Percentiles rank a stretch among this genome's conserved stretches.
These are phyloP conservation scores for Trametopsis cervina DNA, from an alignment of 768 basidiomycete genomes.

Conservation along the genomic window DNA sequence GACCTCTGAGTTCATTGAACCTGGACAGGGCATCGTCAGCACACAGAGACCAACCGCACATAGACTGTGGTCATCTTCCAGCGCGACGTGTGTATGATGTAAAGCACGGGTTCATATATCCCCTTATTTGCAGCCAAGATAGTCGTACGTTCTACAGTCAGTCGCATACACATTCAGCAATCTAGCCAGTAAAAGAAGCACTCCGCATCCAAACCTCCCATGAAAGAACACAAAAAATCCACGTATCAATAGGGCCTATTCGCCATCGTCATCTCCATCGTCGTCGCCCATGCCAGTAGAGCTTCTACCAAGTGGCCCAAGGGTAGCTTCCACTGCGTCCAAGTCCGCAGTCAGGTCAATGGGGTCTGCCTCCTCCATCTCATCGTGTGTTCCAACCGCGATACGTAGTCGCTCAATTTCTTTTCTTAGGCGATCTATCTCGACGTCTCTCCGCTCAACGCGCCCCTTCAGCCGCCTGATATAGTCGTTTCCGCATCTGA, in stretches of 20 bases:
- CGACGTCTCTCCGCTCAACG: slow-evolving; percentile 73
- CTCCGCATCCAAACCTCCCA: not conserved
- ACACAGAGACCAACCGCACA: too few relatives aligned
- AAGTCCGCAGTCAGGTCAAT: slow-evolving; percentile 53
- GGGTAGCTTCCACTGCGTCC: slow-evolving; percentile 42
- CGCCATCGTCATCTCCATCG: slow-evolving; percentile 12
- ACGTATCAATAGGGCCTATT: not conserved
- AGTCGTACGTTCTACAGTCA: too few relatives aligned
- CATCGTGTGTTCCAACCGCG: slow-evolving; percentile 25
- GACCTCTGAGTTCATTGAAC: too few relatives aligned
- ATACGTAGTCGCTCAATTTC: slow-evolving; percentile 59
- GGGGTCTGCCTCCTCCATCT: slow-evolving; percentile 27
- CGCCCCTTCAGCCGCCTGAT: slow-evolving; percentile 71
- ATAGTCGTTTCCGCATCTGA: slow-evolving; percentile 88
- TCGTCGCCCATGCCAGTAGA: slow-evolving; percentile 15
- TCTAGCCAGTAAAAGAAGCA: too few relatives aligned
- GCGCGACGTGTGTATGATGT: too few relatives aligned
- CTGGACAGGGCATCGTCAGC: too few relatives aligned
- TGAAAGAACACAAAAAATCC: not conserved
- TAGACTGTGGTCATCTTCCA: too few relatives aligned
- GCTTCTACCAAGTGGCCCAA: slow-evolving; percentile 15
- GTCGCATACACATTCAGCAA: too few relatives aligned
- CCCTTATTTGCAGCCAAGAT: too few relatives aligned
- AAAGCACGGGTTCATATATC: too few relatives aligned
- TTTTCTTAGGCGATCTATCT: slow-evolving; percentile 58